Conservation (phyloP, 208 protist species). For the Herpetomonas tarakana region DNA sequence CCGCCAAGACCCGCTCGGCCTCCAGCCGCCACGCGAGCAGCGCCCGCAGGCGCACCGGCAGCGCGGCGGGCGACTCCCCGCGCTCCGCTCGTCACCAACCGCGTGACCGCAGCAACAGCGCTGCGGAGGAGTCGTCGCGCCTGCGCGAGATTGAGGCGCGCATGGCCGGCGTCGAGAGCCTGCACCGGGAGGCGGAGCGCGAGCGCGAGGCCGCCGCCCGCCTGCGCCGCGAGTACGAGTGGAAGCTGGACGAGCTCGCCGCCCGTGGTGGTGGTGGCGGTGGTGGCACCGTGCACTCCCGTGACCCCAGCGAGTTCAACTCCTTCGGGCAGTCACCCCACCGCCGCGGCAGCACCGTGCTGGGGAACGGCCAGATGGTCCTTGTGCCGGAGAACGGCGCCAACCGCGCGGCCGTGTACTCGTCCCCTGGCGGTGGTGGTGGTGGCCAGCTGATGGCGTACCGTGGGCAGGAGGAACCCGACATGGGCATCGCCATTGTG, state of each 20-base stretch:
- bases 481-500: slow-evolving; percentile 46
- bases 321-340: slow-evolving; percentile 10
- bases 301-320: slow-evolving; percentile 25
- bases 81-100: slow-evolving; percentile 6
- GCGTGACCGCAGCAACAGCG: slow-evolving; percentile 10
- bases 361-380: neutral
- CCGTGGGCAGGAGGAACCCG: slow-evolving; percentile 26
- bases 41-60: slow-evolving; percentile 11
- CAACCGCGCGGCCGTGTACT: slow-evolving; percentile 6
- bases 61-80: slow-evolving; percentile 9
- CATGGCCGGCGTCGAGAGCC: slow-evolving; percentile 57
- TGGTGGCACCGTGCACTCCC: slow-evolving; percentile 5
- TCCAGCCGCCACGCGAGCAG: slow-evolving; percentile 1
- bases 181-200: slow-evolving; percentile 56
- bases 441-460: slow-evolving; percentile 12
- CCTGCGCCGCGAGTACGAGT: slow-evolving; percentile 62
- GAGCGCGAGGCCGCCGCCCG: slow-evolving; percentile 56
- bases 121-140: slow-evolving; percentile 34
- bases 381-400: slow-evolving; percentile 3
- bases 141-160: slow-evolving; percentile 75
- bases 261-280: slow-evolving; percentile 4
- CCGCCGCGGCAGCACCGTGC: neutral
- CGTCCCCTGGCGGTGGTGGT: slow-evolving; percentile 14
- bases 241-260: slow-evolving; percentile 36
- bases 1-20: slow-evolving; percentile 7